These are phyloP conservation scores for Neocatenulostroma microsporum DNA, from an alignment of 2,329 filamentous ascomycete species.

Conservation along the genomic window DNA sequence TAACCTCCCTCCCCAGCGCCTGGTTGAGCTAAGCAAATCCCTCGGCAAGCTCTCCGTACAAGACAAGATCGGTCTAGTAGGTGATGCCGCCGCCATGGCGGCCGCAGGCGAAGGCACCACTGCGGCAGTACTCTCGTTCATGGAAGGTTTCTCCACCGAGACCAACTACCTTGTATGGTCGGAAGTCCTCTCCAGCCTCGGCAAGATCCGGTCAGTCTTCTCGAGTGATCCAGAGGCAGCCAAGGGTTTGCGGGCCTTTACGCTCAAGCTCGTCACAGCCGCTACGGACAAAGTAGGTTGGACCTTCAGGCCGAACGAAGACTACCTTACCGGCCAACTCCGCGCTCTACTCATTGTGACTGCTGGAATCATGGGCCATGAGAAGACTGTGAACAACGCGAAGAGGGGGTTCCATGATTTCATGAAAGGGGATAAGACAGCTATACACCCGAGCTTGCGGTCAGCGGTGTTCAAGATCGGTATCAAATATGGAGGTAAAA, in stretches of 20 bases:
- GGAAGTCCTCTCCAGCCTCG: constrained; percentile 70
- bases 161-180: constrained; percentile 82
- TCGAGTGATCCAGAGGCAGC: constrained; percentile 64
- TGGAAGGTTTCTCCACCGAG: constrained; percentile 77
- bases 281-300: constrained; percentile 77
- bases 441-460: constrained; percentile 75
- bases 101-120: constrained; percentile 80
- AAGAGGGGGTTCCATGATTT: constrained; percentile 74
- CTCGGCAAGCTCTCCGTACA: constrained; percentile 68
- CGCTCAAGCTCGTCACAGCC: constrained; percentile 64
- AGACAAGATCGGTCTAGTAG: constrained; percentile 89
- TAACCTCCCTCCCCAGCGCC: constrained; percentile 79
- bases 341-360: constrained; percentile 71
- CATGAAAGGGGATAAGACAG: constrained; percentile 57
- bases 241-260: constrained; percentile 68
- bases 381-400: constrained; percentile 63
- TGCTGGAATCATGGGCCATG: constrained; percentile 69
- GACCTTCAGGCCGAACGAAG: constrained; percentile 69
- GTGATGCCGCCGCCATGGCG: constrained; percentile 81
- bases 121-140: constrained; percentile 69
- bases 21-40: constrained; percentile 70
- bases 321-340: constrained; percentile 73
- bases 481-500: constrained; percentile 62
- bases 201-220: constrained; percentile 76
- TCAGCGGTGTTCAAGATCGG: constrained; percentile 71